Evolutionary conservation across 345 rosid genomes (phyloP).

Genomic region (Arabidopsis thaliana): TAIR10.1 NC_003070.9:8271501-8272000

Average conservation of each 20-base stretch:
- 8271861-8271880: constrained; percentile 31
- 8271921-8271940: constrained; percentile 16
- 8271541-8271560: constrained; percentile 32
- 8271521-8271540: background rate
- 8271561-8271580: constrained; percentile 1
- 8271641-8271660: constrained; percentile 29
- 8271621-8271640: constrained; percentile 3
- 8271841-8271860: constrained; percentile 47
- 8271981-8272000: constrained; percentile 34
- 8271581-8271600: background rate
- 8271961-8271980: constrained; percentile 10
- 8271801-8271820: constrained; percentile 40
- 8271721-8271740: constrained; percentile 6
- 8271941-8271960: background rate
- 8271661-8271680: constrained; percentile 1
- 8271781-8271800: constrained; percentile 43
- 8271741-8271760: constrained; percentile 9
- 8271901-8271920: constrained; percentile 18
- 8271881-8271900: constrained; percentile 32
- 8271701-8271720: constrained; percentile 19
- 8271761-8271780: constrained; percentile 39
- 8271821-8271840: constrained; percentile 31
- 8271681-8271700: constrained; percentile 25
- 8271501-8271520: constrained; percentile 5
- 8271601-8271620: background rate